Evolutionary conservation across 108 stramenopile genomes (phyloP).

Genomic region (Ochromonas danica): DNA sequence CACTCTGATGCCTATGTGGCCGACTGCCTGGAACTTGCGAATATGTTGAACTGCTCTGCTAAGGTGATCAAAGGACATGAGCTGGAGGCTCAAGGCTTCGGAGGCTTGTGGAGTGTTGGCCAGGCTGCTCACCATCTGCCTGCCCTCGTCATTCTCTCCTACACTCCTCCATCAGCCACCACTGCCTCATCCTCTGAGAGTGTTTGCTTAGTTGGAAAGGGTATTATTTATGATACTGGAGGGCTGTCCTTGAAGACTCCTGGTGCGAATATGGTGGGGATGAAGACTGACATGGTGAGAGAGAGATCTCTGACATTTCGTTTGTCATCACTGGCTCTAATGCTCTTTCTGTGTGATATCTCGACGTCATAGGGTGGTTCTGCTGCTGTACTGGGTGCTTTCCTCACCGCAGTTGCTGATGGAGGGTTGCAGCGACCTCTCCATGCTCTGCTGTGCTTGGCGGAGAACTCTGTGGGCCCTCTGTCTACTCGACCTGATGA

Average conservation of each 20-base stretch:
- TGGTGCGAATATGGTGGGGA: constrained; percentile 37
- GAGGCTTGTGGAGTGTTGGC: constrained; percentile 76
- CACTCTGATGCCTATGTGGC: constrained; percentile 63
- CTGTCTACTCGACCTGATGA: constrained; percentile 79
- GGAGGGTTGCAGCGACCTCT: constrained; percentile 46
- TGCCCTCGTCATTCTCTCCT: constrained; percentile 67
- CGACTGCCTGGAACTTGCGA: constrained; percentile 49
- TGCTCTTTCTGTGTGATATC: too few relatives aligned
- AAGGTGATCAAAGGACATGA: constrained; percentile 72
- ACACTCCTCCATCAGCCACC: constrained; percentile 44
- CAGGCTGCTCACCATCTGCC: constrained; percentile 76
- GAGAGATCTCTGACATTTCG: constrained; percentile 89
- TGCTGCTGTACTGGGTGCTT: constrained; percentile 74
- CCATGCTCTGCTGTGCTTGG: constrained; percentile 68
- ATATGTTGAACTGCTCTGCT: constrained; percentile 54
- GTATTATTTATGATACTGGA: constrained; percentile 84
- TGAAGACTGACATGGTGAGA: constrained; percentile 62
- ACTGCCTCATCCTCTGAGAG: constrained; percentile 33
- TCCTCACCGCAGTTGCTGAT: constrained; percentile 59
- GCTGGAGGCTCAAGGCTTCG: constrained; percentile 67
- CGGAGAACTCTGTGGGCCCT: constrained; percentile 75
- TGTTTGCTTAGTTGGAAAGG: constrained; percentile 77
- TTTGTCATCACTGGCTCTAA: too few relatives aligned
- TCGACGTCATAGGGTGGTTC: too few relatives aligned
- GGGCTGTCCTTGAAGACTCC: constrained; percentile 65